Percentiles rank a stretch among this genome's conserved stretches.
Evolutionary conservation across 306 rosid species (phyloP).

Genomic region (Erythrophleum fordii): DNA sequence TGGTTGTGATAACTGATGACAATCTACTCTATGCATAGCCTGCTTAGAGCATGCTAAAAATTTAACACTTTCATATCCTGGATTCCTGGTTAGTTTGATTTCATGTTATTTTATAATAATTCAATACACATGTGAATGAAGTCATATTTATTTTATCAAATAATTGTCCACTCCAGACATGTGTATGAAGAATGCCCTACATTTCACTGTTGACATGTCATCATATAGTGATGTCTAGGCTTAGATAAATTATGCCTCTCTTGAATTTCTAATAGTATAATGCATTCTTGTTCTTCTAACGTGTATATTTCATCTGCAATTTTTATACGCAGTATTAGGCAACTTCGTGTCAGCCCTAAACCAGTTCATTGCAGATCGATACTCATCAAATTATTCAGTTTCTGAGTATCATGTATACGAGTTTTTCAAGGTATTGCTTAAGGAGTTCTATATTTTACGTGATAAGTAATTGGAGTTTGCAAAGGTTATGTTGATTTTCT

Average conservation of each 20-base stretch:
- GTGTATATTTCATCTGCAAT: constrained; percentile 12
- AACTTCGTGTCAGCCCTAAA: constrained; percentile 89
- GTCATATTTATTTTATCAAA: background rate
- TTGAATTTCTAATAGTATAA: constrained; percentile 20
- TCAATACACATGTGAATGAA: background rate
- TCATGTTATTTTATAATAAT: background rate
- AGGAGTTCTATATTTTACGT: constrained; percentile 14
- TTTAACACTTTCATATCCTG: background rate
- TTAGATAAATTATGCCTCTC: constrained; percentile 17
- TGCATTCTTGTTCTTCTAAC: constrained; percentile 23
- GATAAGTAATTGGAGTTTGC: constrained; percentile 11
- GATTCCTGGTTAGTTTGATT: constrained; percentile 14
- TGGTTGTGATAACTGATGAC: background rate
- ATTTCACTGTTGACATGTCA: background rate
- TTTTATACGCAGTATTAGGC: constrained; percentile 68
- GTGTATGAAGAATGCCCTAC: background rate
- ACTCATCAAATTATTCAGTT: constrained; percentile 71
- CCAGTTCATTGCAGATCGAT: constrained; percentile 83
- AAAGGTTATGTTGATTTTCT: background rate
- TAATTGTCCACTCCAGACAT: background rate
- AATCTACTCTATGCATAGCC: background rate
- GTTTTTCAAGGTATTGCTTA: constrained; percentile 77
- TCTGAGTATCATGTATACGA: constrained; percentile 94
- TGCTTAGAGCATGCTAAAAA: constrained; percentile 11
- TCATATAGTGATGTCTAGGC: background rate